Percentiles rank a stretch among this genome's conserved stretches.
Evolutionary conservation across 1,284 basidiomycete genomes (phyloP).

Genomic region (Ceraceosorus guamensis): DNA sequence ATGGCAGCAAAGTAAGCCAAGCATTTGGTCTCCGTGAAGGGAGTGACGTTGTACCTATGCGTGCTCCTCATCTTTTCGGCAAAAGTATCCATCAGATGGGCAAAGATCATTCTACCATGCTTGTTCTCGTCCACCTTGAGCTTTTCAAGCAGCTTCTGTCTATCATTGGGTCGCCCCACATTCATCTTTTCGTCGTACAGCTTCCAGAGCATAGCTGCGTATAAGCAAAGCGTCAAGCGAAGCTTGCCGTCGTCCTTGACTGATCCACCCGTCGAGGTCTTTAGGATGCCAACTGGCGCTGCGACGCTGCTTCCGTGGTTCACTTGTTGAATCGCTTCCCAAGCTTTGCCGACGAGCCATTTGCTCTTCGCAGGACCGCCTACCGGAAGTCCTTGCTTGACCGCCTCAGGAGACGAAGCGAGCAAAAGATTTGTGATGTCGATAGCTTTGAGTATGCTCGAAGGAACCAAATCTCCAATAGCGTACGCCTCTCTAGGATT

Average conservation of each 20-base stretch:
- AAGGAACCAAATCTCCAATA: constrained; percentile 29
- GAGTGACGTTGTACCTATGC: constrained; percentile 15
- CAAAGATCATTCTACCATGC: constrained; percentile 15
- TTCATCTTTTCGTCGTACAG: constrained; percentile 10
- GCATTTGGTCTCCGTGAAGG: constrained; percentile 32
- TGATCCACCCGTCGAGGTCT: constrained; percentile 1
- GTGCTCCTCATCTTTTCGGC: constrained; percentile 15
- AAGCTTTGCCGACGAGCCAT: constrained; percentile 20
- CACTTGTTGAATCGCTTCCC: constrained; percentile 15
- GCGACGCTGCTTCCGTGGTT: constrained; percentile 4
- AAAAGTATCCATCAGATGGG: constrained; percentile 20
- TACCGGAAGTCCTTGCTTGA: constrained; percentile 13
- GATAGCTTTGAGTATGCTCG: constrained; percentile 22
- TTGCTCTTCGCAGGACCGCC: constrained; percentile 9
- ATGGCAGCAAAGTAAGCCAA: constrained; percentile 39
- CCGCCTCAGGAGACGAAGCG: constrained; percentile 5
- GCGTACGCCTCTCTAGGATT: constrained; percentile 40
- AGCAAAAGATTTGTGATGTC: constrained; percentile 5
- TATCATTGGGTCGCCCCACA: constrained; percentile 9
- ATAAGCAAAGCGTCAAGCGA: constrained; percentile 16
- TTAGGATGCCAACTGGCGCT: constrained; percentile 11
- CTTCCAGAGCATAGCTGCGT: constrained; percentile 18
- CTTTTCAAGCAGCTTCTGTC: constrained; percentile 12
- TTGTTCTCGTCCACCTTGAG: constrained; percentile 14
- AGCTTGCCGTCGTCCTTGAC: constrained; percentile 4